Conservation (phyloP, 1,139 yeast genomes). For the Saccharomyces uvarum region DNA sequence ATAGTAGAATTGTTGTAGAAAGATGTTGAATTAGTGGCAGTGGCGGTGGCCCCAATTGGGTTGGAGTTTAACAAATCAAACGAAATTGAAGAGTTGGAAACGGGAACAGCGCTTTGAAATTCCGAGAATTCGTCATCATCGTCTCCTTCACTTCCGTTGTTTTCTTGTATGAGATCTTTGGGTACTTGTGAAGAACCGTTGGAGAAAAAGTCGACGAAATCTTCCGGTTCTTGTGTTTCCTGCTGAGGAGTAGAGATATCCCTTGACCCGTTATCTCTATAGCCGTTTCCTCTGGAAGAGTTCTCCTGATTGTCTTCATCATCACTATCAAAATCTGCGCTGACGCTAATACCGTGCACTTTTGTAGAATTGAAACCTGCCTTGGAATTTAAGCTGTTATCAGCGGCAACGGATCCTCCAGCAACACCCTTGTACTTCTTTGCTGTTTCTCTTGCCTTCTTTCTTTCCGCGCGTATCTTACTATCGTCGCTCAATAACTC, state of each 20-base stretch:
- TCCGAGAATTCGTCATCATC: slow-evolving; percentile 92
- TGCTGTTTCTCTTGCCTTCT: slow-evolving; percentile 76
- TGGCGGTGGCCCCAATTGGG: slow-evolving; percentile 11
- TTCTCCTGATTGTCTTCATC: slow-evolving; percentile 45
- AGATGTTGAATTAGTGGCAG: slow-evolving; percentile 7
- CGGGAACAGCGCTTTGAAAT: slow-evolving; percentile 71
- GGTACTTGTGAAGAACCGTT: background rate
- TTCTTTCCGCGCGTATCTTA: slow-evolving; percentile 73
- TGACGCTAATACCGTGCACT: slow-evolving; percentile 33
- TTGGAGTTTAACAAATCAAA: slow-evolving; percentile 7
- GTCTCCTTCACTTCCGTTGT: slow-evolving; percentile 35
- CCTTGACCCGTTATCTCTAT: background rate
- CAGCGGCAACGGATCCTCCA: slow-evolving; percentile 40
- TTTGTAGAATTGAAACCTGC: slow-evolving; percentile 28
- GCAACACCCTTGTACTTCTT: slow-evolving; percentile 74
- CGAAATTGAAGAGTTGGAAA: slow-evolving; percentile 16
- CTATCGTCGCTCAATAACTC: slow-evolving; percentile 69
- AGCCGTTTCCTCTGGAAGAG: slow-evolving; percentile 2
- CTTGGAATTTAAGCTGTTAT: slow-evolving; percentile 16
- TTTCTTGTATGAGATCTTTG: background rate
- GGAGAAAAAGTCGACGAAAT: slow-evolving; percentile 31
- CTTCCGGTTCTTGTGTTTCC: slow-evolving; percentile 1
- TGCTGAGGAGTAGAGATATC: background rate
- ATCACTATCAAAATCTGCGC: slow-evolving; percentile 40
- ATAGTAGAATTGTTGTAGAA: slow-evolving; percentile 5